Evolutionary conservation across 441 rosid species (phyloP).

Genomic region (Croton laevigatus): DNA sequence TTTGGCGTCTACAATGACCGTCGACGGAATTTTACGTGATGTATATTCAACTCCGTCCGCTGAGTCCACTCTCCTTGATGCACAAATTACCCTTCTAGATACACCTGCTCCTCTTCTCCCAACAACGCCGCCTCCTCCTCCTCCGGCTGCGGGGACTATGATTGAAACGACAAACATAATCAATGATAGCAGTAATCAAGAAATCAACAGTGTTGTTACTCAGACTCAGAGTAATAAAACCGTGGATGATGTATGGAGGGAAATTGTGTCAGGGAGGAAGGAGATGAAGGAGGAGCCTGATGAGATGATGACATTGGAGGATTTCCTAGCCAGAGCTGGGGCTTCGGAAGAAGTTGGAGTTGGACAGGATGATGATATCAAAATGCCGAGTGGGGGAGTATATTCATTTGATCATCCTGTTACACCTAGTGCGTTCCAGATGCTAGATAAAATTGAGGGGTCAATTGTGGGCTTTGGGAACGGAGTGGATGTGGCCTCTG

Average conservation of each 20-base stretch:
- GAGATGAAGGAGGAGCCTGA: slow-evolving; percentile 74
- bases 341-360: slow-evolving; percentile 33
- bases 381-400: slow-evolving; percentile 50
- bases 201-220: not conserved
- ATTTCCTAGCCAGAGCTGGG: slow-evolving; percentile 73
- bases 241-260: slow-evolving; percentile 81
- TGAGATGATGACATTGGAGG: slow-evolving; percentile 90
- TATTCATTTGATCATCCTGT: slow-evolving; percentile 48
- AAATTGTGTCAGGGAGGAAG: slow-evolving; percentile 56
- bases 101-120: slow-evolving; percentile 24
- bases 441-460: slow-evolving; percentile 48
- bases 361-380: slow-evolving; percentile 40
- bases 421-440: slow-evolving; percentile 35
- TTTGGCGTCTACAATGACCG: slow-evolving; percentile 35
- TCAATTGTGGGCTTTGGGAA: slow-evolving; percentile 48
- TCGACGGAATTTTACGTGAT: slow-evolving; percentile 51
- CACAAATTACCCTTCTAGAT: slow-evolving; percentile 45
- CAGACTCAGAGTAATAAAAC: slow-evolving; percentile 33
- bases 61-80: slow-evolving; percentile 46
- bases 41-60: slow-evolving; percentile 34
- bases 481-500: slow-evolving; percentile 32
- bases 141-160: slow-evolving; percentile 1
- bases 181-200: slow-evolving; percentile 7
- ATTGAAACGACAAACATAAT: not conserved
- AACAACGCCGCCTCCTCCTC: not conserved